These are phyloP conservation scores for Primulina tabacum DNA, from an alignment of 257 asterid species.

Conservation along the genomic window DNA sequence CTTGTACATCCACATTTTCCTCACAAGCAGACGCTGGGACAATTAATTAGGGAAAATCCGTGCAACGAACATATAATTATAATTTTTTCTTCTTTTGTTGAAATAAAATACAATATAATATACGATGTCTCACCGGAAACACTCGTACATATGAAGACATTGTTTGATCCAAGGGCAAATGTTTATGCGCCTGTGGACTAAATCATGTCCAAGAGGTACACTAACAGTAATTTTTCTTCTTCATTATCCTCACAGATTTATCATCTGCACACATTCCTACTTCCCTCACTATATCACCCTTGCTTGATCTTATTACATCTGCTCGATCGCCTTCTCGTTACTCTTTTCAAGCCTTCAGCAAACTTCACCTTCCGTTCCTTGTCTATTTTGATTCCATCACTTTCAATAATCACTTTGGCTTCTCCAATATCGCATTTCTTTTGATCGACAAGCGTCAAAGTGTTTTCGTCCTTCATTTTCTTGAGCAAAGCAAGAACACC, in stretches of 20 bases:
- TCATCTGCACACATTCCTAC: not conserved
- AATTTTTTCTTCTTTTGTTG: no score
- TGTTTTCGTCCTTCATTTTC: slow-evolving; percentile 29
- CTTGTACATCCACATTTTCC: no score
- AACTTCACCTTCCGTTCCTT: slow-evolving; percentile 24
- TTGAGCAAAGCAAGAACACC: slow-evolving; percentile 55
- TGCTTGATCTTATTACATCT: slow-evolving; percentile 10
- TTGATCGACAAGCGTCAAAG: not conserved
- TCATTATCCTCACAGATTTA: slow-evolving; percentile 2
- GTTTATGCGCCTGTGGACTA: no score
- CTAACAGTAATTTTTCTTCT: no score
- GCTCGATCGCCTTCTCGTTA: slow-evolving; percentile 7
- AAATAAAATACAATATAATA: no score
- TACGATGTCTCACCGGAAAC: no score
- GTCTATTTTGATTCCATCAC: slow-evolving; percentile 2
- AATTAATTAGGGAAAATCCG: no score
- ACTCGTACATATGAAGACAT: no score
- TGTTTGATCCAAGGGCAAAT: no score
- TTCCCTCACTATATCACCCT: not conserved
- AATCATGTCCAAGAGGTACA: no score
- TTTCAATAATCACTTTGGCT: not conserved
- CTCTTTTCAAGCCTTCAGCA: slow-evolving; percentile 13
- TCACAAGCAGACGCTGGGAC: no score
- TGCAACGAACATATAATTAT: no score
- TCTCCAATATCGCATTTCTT: not conserved